These are phyloP conservation scores for Fusarium sublunatum DNA, from an alignment of 2,329 filamentous ascomycete genomes.

Conservation along the genomic window DNA sequence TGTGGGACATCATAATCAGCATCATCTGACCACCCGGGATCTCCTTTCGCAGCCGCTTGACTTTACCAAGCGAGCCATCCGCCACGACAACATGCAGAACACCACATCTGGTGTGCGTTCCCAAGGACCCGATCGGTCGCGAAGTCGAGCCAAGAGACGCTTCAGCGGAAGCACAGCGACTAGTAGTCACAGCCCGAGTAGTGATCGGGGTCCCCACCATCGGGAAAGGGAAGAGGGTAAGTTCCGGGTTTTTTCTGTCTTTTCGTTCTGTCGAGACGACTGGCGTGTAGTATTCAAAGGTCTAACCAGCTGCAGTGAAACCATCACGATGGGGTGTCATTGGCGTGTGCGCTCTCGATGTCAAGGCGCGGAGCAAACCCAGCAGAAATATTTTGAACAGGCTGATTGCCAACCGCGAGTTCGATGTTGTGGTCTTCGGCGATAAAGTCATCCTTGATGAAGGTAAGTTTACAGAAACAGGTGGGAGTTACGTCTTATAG, in stretches of 20 bases:
- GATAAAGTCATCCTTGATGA: conserved; percentile 99
- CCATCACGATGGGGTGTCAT: conserved; percentile 75
- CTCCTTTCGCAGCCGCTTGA: conserved; percentile 56
- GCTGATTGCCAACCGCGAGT: conserved; percentile 88
- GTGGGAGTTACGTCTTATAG: conserved; percentile 10
- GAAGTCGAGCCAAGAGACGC: conserved; percentile 77
- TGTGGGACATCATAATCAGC: conserved; percentile 50
- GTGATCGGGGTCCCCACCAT: conserved; percentile 68
- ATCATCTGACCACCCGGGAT: conserved; percentile 61
- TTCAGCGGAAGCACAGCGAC: conserved; percentile 85
- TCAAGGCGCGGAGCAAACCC: conserved; percentile 96
- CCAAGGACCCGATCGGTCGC: conserved; percentile 65
- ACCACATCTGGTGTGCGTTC: conserved; percentile 53
- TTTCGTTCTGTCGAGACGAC: background rate
- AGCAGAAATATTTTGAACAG: conserved; percentile 96
- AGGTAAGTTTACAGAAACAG: conserved; percentile 57
- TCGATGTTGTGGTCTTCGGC: conserved; percentile 97
- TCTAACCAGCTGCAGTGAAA: conserved; percentile 58
- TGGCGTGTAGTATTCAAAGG: background rate
- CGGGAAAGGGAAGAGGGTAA: conserved; percentile 68
- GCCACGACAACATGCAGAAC: conserved; percentile 50
- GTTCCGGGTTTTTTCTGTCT: conserved; percentile 32
- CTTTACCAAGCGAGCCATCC: conserved; percentile 58
- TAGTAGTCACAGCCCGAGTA: conserved; percentile 83
- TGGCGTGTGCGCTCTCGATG: conserved; percentile 93